Percentiles rank a stretch among this genome's conserved stretches.
phyloP scores from a whole-genome alignment of 2,329 filamentous ascomycete species.

The Ascochyta clinopodiicola region DNA sequence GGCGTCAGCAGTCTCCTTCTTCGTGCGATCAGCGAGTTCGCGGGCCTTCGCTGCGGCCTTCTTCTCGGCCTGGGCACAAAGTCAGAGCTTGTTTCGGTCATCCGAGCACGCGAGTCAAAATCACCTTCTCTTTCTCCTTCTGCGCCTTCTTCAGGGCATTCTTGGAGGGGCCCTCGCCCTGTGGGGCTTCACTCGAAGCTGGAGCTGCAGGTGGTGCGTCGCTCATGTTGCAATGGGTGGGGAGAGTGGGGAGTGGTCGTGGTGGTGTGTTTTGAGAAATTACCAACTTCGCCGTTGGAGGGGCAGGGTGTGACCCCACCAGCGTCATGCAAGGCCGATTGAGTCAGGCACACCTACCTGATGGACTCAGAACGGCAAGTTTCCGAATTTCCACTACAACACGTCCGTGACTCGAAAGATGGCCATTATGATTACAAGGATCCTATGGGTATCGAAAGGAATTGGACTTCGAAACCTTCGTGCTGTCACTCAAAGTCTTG shows the following conservation, averaged over 20 bases:
- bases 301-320: slow-evolving; percentile 26
- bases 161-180: slow-evolving; percentile 45
- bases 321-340: slow-evolving; percentile 22
- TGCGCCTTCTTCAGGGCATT: slow-evolving; percentile 52
- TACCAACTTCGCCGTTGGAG: slow-evolving; percentile 5
- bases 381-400: neutral
- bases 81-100: neutral
- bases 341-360: slow-evolving; percentile 5
- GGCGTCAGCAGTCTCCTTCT: slow-evolving; percentile 70
- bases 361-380: neutral
- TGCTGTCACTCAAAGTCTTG: slow-evolving; percentile 9
- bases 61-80: slow-evolving; percentile 45
- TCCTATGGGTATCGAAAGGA: slow-evolving; percentile 18
- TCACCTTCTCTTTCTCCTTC: slow-evolving; percentile 52
- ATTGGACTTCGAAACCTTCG: slow-evolving; percentile 3
- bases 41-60: slow-evolving; percentile 49
- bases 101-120: slow-evolving; percentile 3
- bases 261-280: slow-evolving; percentile 8
- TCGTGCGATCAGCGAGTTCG: slow-evolving; percentile 59
- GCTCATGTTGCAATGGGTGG: slow-evolving; percentile 35
- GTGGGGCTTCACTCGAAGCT: slow-evolving; percentile 28
- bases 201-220: slow-evolving; percentile 38
- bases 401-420: neutral
- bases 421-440: slow-evolving; percentile 14
- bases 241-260: slow-evolving; percentile 5